These are phyloP conservation scores for Pyronema omphalodes DNA, from an alignment of 495 filamentous ascomycete genomes.

Conservation along the genomic window DNA sequence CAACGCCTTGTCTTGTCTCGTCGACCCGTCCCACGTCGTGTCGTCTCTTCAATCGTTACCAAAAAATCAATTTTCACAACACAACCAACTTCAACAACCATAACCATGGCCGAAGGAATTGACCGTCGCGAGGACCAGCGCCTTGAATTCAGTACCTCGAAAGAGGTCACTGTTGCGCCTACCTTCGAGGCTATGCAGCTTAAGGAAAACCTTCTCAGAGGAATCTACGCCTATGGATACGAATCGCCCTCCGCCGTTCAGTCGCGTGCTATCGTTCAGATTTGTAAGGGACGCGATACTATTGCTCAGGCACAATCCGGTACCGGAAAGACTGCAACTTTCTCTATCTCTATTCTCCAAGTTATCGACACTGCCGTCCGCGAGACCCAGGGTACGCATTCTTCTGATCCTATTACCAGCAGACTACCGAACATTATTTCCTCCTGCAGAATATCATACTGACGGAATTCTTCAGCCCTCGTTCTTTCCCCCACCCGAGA, in stretches of 20 bases:
- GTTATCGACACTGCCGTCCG: constrained; percentile 72
- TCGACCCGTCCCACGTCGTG: neutral
- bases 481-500: constrained; percentile 96
- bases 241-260: constrained; percentile 95
- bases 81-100: neutral
- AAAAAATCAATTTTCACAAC: neutral
- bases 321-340: constrained; percentile 97
- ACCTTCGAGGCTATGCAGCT: constrained; percentile 63
- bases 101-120: constrained; percentile 75
- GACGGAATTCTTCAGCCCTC: constrained; percentile 37
- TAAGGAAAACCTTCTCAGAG: constrained; percentile 87
- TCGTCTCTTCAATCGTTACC: neutral
- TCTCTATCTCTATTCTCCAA: constrained; percentile 93
- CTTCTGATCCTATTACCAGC: constrained; percentile 6
- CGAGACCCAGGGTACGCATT: constrained; percentile 43
- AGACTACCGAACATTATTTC: neutral
- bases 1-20: neutral
- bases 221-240: constrained; percentile 97
- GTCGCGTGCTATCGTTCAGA: constrained; percentile 86
- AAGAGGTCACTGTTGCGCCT: constrained; percentile 78
- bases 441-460: neutral
- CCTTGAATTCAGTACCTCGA: constrained; percentile 95
- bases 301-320: constrained; percentile 99
- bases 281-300: constrained; percentile 95
- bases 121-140: constrained; percentile 87